Conservation (phyloP, 2,329 filamentous ascomycete species). For the Aspergillus sp. region DNA sequence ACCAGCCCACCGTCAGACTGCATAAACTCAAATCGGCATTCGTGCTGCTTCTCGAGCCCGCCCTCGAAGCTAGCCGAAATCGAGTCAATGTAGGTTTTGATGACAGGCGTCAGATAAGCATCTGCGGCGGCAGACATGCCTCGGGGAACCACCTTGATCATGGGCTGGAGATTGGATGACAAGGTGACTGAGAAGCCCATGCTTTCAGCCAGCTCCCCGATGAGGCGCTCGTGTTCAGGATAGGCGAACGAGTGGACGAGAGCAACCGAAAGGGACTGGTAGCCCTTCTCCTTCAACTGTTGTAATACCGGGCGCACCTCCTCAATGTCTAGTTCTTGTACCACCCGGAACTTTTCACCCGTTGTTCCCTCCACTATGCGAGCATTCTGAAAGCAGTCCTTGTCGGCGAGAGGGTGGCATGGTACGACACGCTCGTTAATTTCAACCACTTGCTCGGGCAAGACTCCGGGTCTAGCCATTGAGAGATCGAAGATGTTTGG, state of each 20-base stretch:
- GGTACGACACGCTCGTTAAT: conserved; percentile 85
- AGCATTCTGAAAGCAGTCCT: conserved; percentile 70
- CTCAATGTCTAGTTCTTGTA: conserved; percentile 61
- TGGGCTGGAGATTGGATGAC: conserved; percentile 77
- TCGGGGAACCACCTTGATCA: conserved; percentile 80
- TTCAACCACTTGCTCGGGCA: conserved; percentile 82
- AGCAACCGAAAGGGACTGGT: conserved; percentile 80
- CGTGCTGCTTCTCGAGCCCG: conserved; percentile 72
- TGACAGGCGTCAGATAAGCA: conserved; percentile 76
- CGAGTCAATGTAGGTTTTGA: conserved; percentile 69
- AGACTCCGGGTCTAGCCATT: conserved; percentile 79
- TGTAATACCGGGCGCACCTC: conserved; percentile 61
- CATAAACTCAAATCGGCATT: conserved; percentile 91
- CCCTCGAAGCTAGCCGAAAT: conserved; percentile 68
- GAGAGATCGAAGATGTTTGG: conserved; percentile 89
- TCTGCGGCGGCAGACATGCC: conserved; percentile 77
- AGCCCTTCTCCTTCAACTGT: conserved; percentile 67
- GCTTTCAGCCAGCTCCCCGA: conserved; percentile 75
- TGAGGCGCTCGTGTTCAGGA: conserved; percentile 75
- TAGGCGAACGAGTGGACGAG: conserved; percentile 90
- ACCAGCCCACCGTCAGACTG: conserved; percentile 78
- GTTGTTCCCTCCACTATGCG: conserved; percentile 57
- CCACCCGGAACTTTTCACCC: conserved; percentile 67
- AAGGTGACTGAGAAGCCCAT: conserved; percentile 81
- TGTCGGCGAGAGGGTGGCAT: conserved; percentile 63